Evolutionary conservation across 176 grass and related monocot species (phyloP), one percentile per base, ranked within the genome.

Genomic region (Rhynchospora tenuis): DNA sequence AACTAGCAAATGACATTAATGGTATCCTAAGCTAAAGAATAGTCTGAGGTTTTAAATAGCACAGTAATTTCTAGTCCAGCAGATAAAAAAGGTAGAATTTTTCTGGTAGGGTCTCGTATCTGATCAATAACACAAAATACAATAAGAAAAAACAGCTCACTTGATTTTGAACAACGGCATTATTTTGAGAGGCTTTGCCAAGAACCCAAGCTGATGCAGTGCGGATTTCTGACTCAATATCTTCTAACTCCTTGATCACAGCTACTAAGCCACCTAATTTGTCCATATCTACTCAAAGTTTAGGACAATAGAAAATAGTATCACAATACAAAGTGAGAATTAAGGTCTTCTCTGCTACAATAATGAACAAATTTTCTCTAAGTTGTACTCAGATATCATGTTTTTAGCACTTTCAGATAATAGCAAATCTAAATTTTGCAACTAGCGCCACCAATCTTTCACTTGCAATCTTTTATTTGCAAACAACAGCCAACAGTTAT

Each of bases 181-280:
- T 93, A 78, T 98, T 95, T 83, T 95, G 93, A 89, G 89, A 68
- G 70, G 91, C 93, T 91, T 84, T 99, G 61, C 92, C 93, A 81
- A 99, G 83, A 78, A 99, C 82, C 96, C 92, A 99, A 7, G 91
- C 88, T 81, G 90, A 89, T 31, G 83, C 86, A 44, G 65, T 93
- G 28, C 91, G 76, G 83, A 95, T 95, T 59, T 89, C 86, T 86
- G 87, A 82, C 84, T 93, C 84, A 60, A 83, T 80, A 76, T 93
- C 87, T 51, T 83, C 87, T 77, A 98, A 89, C 73, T 95, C 91
- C 85, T 68, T 76, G 83, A 98, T 93, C n/a, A 98, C 59, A 26
- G 89, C 57, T 83, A 84, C 80, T 79, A 98, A 90, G 63, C 89
- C 91, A 27, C 93, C 93, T 70, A 93, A 85, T 83, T 98, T 98